These are phyloP conservation scores for Vickermania ingenoplastis DNA, from an alignment of 208 protist species.

Conservation along the genomic window DNA sequence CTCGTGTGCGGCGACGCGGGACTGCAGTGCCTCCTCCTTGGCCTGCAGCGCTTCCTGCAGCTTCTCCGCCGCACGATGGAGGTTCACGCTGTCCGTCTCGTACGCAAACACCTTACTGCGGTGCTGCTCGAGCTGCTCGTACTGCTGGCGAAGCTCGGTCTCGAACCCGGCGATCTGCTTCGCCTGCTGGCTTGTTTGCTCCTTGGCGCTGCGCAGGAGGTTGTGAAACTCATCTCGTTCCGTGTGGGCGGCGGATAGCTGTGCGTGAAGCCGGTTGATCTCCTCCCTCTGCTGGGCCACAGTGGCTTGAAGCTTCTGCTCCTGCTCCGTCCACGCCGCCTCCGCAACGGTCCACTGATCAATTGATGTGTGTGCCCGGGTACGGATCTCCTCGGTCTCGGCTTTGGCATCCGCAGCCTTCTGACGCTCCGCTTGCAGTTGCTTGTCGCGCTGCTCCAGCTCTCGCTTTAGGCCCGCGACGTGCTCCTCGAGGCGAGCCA, in stretches of 20 bases:
- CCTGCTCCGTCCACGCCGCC: slow-evolving; percentile 61
- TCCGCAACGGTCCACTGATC: slow-evolving; percentile 66
- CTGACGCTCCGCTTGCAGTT: slow-evolving; percentile 29
- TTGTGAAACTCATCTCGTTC: slow-evolving; percentile 52
- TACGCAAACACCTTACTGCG: slow-evolving; percentile 52
- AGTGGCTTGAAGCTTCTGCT: slow-evolving; percentile 24
- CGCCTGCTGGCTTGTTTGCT: slow-evolving; percentile 28
- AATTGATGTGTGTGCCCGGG: slow-evolving; percentile 58
- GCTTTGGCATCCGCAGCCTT: slow-evolving; percentile 20
- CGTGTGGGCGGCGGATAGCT: slow-evolving; percentile 53
- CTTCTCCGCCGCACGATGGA: slow-evolving; percentile 53
- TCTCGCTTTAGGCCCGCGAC: slow-evolving; percentile 59
- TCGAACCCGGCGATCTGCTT: slow-evolving; percentile 32
- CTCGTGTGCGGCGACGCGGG: slow-evolving; percentile 32
- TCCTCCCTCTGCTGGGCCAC: slow-evolving; percentile 25
- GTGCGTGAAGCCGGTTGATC: slow-evolving; percentile 25
- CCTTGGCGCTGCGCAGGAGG: slow-evolving; percentile 16
- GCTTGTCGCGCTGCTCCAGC: slow-evolving; percentile 36
- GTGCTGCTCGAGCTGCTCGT: slow-evolving; percentile 20
- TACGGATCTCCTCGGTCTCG: slow-evolving; percentile 59
- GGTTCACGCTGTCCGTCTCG: slow-evolving; percentile 58
- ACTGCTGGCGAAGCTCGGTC: slow-evolving; percentile 31
- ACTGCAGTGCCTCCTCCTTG: slow-evolving; percentile 69
- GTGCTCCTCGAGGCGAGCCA: slow-evolving; percentile 51
- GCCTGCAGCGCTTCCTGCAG: slow-evolving; percentile 46